Evolutionary conservation across 139 green algal species (phyloP).

Genomic region (Chlorella vulgaris): DNA sequence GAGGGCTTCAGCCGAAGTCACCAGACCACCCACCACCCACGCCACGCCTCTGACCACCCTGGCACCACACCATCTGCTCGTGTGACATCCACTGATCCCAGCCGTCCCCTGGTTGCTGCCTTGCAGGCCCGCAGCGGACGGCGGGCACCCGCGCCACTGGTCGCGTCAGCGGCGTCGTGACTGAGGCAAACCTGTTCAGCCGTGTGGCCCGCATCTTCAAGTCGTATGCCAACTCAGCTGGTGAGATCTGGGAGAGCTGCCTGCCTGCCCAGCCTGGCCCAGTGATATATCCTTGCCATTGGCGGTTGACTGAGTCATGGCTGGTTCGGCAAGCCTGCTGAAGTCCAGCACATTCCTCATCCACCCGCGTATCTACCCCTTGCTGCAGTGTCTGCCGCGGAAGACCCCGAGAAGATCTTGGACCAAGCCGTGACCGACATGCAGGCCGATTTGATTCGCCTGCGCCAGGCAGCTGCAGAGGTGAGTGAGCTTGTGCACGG

Average conservation of each 20-base stretch:
- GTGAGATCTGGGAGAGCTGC: constrained; percentile 53
- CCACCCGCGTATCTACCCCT: not conserved
- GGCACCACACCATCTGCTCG: too few relatives aligned
- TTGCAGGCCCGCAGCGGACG: not conserved
- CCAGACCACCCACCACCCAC: too few relatives aligned
- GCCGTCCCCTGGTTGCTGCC: too few relatives aligned
- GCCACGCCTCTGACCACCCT: too few relatives aligned
- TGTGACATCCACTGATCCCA: too few relatives aligned
- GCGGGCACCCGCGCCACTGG: not conserved
- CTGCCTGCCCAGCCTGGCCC: too few relatives aligned
- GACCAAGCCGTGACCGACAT: constrained; percentile 98
- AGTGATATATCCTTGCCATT: not conserved
- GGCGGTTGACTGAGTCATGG: too few relatives aligned
- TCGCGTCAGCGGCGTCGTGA: constrained; percentile 44
- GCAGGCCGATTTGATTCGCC: constrained; percentile 97
- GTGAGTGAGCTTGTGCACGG: constrained; percentile 1
- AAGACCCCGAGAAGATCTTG: constrained; percentile 99
- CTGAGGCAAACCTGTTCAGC: constrained; percentile 92
- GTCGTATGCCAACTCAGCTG: constrained; percentile 90
- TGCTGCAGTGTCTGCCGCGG: constrained; percentile 72
- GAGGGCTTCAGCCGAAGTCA: too few relatives aligned
- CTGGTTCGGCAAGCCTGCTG: too few relatives aligned
- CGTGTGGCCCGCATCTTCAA: constrained; percentile 82
- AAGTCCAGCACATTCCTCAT: too few relatives aligned
- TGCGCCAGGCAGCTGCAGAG: constrained; percentile 96